Evolutionary conservation across 2,329 filamentous ascomycete species (phyloP).

Genomic region (Aspergillus glaucus): DNA sequence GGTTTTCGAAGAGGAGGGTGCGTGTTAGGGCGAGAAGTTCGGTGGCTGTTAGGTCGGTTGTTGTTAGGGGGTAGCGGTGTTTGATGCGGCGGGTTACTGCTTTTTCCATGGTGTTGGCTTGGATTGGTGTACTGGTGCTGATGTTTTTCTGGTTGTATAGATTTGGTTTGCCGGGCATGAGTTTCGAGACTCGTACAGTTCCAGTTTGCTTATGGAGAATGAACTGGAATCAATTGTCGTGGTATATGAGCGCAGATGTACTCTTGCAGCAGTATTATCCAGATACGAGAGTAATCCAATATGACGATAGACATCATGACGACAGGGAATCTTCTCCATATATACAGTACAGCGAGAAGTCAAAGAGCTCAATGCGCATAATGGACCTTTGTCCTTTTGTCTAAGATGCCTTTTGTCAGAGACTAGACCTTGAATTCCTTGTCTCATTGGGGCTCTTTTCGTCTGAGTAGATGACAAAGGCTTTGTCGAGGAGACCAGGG

Average conservation of each 20-base stretch:
- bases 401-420: neutral
- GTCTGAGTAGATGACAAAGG: too few species aligned
- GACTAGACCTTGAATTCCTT: neutral
- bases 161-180: neutral
- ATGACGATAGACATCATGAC: neutral
- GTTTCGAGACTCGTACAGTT: neutral
- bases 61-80: constrained; percentile 8
- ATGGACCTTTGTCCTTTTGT: neutral
- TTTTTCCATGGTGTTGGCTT: neutral
- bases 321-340: neutral
- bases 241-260: too few species aligned
- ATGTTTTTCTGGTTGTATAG: neutral
- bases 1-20: constrained; percentile 17
- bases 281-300: neutral
- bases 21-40: constrained; percentile 18
- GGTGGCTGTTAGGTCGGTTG: constrained; percentile 13
- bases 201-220: too few species aligned
- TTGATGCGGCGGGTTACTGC: neutral
- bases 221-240: too few species aligned
- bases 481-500: too few species aligned
- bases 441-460: neutral
- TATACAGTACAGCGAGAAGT: neutral
- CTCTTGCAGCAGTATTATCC: too few species aligned
- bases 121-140: neutral
- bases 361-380: neutral